phyloP scores from a whole-genome alignment of 352 stramenopile species.

The Globisporangium perplexum region DNA sequence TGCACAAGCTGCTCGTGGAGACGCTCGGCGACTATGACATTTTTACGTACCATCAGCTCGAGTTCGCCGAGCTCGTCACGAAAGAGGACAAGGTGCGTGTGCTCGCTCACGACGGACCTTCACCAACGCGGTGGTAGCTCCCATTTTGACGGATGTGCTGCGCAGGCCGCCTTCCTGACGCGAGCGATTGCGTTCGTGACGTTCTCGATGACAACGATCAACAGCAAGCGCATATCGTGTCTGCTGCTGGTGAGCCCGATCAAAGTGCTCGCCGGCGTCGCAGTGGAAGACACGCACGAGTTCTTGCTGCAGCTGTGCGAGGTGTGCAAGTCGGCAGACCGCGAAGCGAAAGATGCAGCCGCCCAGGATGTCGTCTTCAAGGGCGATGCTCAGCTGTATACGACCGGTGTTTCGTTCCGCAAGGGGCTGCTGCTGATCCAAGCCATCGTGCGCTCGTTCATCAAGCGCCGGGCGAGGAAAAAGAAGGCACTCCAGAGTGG shows the following conservation, averaged over 20 bases:
- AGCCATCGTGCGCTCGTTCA: conserved; percentile 60
- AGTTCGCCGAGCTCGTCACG: conserved; percentile 45
- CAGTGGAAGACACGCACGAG: conserved; percentile 60
- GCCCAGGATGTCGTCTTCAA: conserved; percentile 52
- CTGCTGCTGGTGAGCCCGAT: conserved; percentile 78
- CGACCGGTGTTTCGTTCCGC: conserved; percentile 65
- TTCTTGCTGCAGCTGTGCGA: conserved; percentile 71
- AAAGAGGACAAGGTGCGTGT: conserved; percentile 73
- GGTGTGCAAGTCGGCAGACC: conserved; percentile 42
- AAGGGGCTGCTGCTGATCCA: conserved; percentile 66
- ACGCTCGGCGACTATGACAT: conserved; percentile 54
- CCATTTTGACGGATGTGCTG: neutral
- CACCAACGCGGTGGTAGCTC: neutral
- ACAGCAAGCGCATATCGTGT: conserved; percentile 48
- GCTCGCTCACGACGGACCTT: neutral
- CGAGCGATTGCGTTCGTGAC: conserved; percentile 72
- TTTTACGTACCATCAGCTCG: conserved; percentile 60
- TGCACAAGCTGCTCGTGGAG: conserved; percentile 77
- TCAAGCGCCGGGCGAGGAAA: conserved; percentile 35
- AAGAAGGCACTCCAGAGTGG: conserved; percentile 27
- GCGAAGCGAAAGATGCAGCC: conserved; percentile 43
- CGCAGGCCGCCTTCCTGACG: conserved; percentile 68
- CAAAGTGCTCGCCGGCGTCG: conserved; percentile 71
- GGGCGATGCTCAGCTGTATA: conserved; percentile 67
- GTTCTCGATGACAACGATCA: conserved; percentile 37